A percentile compares a stretch with the other conserved stretches of the same genome.
Evolutionary conservation across 176 grass and related monocot species (phyloP).

Genomic region (Raddia guianensis): DNA sequence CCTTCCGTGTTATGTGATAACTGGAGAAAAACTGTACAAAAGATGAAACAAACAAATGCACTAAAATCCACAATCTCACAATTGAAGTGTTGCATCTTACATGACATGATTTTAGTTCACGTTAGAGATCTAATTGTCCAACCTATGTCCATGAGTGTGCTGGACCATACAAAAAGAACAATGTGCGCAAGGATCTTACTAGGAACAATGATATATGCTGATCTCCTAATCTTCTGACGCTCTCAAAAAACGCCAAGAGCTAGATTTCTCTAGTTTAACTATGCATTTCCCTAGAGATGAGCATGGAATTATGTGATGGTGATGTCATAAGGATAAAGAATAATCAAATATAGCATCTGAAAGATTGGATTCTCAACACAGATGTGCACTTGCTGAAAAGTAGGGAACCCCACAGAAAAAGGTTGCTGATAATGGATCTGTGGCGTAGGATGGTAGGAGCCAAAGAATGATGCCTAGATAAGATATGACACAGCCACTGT

Average conservation of each 20-base stretch:
- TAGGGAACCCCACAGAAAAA: conserved; percentile 41
- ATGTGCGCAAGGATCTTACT: neutral
- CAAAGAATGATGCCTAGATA: conserved; percentile 55
- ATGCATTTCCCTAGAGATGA: conserved; percentile 5
- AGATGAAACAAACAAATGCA: neutral
- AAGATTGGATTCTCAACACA: conserved; percentile 39
- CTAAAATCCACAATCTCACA: conserved; percentile 6
- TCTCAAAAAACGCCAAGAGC: neutral
- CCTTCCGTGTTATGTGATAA: neutral
- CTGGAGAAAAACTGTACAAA: neutral
- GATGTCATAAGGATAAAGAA: conserved; percentile 46
- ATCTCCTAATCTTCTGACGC: conserved; percentile 16
- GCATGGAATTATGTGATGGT: conserved; percentile 21
- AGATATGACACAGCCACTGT: conserved; percentile 41
- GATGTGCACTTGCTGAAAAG: conserved; percentile 36
- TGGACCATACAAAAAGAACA: conserved; percentile 1
- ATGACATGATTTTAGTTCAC: neutral
- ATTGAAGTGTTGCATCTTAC: neutral
- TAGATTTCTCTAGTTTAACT: neutral
- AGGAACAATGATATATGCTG: conserved; percentile 4
- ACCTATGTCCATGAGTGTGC: neutral
- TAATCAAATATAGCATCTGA: conserved; percentile 29
- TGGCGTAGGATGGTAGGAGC: conserved; percentile 26
- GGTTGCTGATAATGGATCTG: conserved; percentile 41
- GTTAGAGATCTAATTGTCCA: neutral